Conservation (phyloP, 371 early-diverging fungal genomes). For the Circinella minor region DNA sequence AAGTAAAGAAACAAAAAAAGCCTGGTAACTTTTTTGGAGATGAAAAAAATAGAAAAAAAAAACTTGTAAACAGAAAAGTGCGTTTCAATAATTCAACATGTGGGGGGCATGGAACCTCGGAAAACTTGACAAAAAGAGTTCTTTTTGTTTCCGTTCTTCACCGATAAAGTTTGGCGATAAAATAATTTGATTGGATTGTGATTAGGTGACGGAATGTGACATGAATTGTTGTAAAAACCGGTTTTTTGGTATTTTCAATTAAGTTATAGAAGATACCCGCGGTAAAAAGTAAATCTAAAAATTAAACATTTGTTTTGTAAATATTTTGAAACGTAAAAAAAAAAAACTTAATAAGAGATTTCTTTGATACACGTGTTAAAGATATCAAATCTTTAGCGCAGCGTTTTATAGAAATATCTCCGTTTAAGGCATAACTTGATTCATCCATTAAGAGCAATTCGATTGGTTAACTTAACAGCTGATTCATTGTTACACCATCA, state of each 20-base stretch:
- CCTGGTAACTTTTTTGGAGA: neutral
- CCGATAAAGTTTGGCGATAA: conserved; percentile 6
- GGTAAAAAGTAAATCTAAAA: too few relatives aligned
- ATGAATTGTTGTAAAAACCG: neutral
- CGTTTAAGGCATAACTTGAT: neutral
- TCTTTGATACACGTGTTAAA: neutral
- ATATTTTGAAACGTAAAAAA: too few relatives aligned
- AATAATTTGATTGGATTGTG: neutral
- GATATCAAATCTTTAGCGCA: neutral
- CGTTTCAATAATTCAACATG: neutral
- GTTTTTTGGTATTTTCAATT: too few relatives aligned
- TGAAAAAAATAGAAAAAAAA: neutral
- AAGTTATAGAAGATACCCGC: too few relatives aligned
- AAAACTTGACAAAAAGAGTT: neutral
- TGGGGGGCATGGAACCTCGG: neutral
- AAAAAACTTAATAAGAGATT: too few relatives aligned
- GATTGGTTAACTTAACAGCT: conserved; percentile 2
- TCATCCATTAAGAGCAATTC: neutral
- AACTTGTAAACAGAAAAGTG: neutral
- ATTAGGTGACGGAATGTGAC: neutral
- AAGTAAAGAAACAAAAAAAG: neutral
- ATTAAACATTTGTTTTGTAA: too few relatives aligned
- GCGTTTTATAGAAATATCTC: conserved; percentile 5
- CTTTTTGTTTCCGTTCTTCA: neutral
- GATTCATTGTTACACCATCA: conserved; percentile 4